Conservation (phyloP, 129 eudicot species). For the Centaurea solstitialis region DNA sequence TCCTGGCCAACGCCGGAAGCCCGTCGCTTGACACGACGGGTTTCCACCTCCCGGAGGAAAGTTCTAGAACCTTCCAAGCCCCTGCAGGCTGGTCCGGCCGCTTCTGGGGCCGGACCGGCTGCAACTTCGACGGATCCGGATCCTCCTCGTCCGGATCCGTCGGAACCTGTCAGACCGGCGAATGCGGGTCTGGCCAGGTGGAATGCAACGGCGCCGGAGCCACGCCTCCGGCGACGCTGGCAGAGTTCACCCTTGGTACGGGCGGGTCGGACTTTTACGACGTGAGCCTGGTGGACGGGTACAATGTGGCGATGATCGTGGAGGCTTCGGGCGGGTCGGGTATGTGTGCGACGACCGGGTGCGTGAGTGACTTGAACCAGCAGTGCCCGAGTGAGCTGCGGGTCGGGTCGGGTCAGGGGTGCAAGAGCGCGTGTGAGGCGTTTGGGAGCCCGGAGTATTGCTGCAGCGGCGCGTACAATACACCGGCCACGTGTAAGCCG, state of each 20-base stretch:
- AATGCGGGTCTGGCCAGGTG: constrained; percentile 78
- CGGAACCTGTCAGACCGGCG: constrained; percentile 78
- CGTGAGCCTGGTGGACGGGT: constrained; percentile 90
- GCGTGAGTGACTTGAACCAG: constrained; percentile 81
- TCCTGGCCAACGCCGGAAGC: constrained; percentile 86
- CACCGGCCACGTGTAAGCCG: constrained; percentile 88
- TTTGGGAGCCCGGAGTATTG: constrained; percentile 79
- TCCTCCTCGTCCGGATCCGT: constrained; percentile 58
- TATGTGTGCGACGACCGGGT: constrained; percentile 83
- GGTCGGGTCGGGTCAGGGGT: constrained; percentile 70
- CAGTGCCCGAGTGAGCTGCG: constrained; percentile 78
- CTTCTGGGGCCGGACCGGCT: constrained; percentile 90
- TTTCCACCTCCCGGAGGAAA: constrained; percentile 65
- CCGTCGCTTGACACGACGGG: constrained; percentile 77
- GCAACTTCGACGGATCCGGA: constrained; percentile 68
- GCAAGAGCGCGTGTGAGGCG: constrained; percentile 97
- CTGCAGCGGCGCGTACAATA: constrained; percentile 89
- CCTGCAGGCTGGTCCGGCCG: constrained; percentile 99
- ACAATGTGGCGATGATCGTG: constrained; percentile 78
- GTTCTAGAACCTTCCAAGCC: constrained; percentile 69
- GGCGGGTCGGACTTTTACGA: constrained; percentile 89
- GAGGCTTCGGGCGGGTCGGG: constrained; percentile 88
- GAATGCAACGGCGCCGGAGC: constrained; percentile 96
- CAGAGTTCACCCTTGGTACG: constrained; percentile 87
- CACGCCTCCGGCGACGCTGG: constrained; percentile 84